Percentiles rank a stretch among this genome's conserved stretches.
phyloP scores from a whole-genome alignment of 306 rosid species.

The Begonia loranthoides region DNA sequence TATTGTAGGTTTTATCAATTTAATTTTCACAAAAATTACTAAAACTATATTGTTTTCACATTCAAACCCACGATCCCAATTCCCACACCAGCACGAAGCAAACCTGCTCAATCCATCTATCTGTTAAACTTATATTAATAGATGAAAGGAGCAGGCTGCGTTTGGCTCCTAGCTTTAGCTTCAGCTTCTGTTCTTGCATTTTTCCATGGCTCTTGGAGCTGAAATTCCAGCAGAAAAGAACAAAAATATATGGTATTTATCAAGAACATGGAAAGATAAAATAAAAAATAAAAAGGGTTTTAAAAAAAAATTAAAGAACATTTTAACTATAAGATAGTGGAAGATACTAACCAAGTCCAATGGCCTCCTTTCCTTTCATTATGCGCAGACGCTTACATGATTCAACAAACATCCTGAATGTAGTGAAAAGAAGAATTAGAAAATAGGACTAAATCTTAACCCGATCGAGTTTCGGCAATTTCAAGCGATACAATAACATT shows the following conservation, averaged over 20 bases:
- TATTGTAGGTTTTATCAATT: no score
- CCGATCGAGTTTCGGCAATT: no score
- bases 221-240: constrained; percentile 8
- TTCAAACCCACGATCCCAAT: neutral
- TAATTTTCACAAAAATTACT: no score
- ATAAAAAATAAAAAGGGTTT: neutral
- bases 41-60: no score
- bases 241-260: neutral
- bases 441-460: no score
- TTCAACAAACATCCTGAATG: constrained; percentile 75
- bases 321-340: no score
- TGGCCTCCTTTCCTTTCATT: constrained; percentile 93
- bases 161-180: constrained; percentile 1
- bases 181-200: constrained; percentile 75
- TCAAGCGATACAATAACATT: no score
- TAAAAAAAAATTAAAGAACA: no score
- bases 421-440: neutral
- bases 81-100: neutral
- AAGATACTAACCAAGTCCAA: constrained; percentile 65
- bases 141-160: constrained; percentile 31
- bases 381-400: constrained; percentile 93
- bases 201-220: constrained; percentile 96
- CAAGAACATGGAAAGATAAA: neutral
- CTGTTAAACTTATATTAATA: constrained; percentile 4
- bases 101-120: constrained; percentile 35